Base-by-base conservation (phyloP, 768 basidiomycete genomes). In the Cystobasidium onofrii region DNA sequence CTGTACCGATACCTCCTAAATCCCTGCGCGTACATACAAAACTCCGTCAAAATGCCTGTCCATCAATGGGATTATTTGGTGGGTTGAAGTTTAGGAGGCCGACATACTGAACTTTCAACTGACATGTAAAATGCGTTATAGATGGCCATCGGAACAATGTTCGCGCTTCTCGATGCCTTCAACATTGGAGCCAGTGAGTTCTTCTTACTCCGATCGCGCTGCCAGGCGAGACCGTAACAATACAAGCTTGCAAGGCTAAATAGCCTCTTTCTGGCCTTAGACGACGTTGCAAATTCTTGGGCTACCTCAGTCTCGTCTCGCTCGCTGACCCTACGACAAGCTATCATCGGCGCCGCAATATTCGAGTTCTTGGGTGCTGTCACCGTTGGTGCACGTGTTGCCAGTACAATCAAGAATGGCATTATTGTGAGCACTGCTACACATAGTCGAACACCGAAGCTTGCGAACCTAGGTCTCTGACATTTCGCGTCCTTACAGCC, bases 361-460 rank as follows among this genome's bases (percentile, higher is more conserved):
- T 79, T 78, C 43, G 82, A 83, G 72, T 83, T 82, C 74, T 50
- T 81, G 0, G 82, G 82, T 1, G 83, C 83, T 0, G 81, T 83
- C 4, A 75, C 80, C 0, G 83, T 82, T 6, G 83, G 83, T 4
- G 81, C 82, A 10, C 79, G 81, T 1, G 77, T 77, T 0, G 75
- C 77, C 20, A 76, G 75, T 27, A 84, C 84, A 36, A 83, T 84
- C 80, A 83, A 83, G 77, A 84, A 82, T 76, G 82, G 82, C 64
- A 83, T 84, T 79, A 82, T 84, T 75, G 69, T 60, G 39, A 55
- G 73, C n/a, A n/a, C n/a, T n/a, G n/a, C n/a, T n/a, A n/a, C n/a
- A n/a, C n/a, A n/a, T n/a, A n/a, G n/a, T n/a, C n/a, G n/a, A n/a
- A n/a, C n/a, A n/a, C n/a, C n/a, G n/a, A n/a, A n/a, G n/a, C n/a